A percentile compares a stretch with the other conserved stretches of the same genome.
These are phyloP conservation scores for Heracleum sosnowskyi DNA, from an alignment of 129 eudicot genomes.

Conservation along the genomic window DNA sequence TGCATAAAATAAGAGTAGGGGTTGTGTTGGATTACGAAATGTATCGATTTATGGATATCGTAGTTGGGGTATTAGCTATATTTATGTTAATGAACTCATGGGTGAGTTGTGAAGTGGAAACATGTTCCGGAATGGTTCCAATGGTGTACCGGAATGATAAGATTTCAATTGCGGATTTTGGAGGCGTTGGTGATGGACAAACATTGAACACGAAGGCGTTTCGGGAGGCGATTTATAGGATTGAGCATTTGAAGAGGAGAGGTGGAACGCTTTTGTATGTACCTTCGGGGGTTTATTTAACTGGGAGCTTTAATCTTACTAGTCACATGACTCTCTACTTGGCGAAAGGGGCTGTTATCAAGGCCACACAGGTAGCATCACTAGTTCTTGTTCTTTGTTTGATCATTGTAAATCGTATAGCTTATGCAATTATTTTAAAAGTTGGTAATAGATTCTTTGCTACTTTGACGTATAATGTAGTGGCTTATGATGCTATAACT, in stretches of 20 bases:
- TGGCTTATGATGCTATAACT: neutral
- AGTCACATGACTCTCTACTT: conserved; percentile 92
- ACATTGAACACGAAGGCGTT: conserved; percentile 83
- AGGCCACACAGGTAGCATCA: conserved; percentile 72
- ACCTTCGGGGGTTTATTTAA: conserved; percentile 83
- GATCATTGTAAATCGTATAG: neutral
- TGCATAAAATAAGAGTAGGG: neutral
- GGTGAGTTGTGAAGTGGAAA: conserved; percentile 34
- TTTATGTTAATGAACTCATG: conserved; percentile 23
- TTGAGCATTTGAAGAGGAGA: conserved; percentile 64
- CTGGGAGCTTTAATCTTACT: conserved; percentile 68
- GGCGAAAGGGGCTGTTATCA: conserved; percentile 86
- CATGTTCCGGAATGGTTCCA: conserved; percentile 82
- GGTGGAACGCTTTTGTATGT: conserved; percentile 82
- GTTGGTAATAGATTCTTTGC: neutral
- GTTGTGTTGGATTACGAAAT: conserved; percentile 11
- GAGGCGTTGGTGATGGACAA: conserved; percentile 81
- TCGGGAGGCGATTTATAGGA: conserved; percentile 62
- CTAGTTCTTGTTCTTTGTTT: neutral
- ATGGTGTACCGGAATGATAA: conserved; percentile 61
- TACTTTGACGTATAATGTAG: neutral
- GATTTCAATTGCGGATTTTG: conserved; percentile 74
- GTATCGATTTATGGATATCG: conserved; percentile 9
- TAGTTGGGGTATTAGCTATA: conserved; percentile 17
- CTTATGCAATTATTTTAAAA: neutral